phyloP scores from a whole-genome alignment of 371 early-diverging fungal species.

The Mucor piriformis region DNA sequence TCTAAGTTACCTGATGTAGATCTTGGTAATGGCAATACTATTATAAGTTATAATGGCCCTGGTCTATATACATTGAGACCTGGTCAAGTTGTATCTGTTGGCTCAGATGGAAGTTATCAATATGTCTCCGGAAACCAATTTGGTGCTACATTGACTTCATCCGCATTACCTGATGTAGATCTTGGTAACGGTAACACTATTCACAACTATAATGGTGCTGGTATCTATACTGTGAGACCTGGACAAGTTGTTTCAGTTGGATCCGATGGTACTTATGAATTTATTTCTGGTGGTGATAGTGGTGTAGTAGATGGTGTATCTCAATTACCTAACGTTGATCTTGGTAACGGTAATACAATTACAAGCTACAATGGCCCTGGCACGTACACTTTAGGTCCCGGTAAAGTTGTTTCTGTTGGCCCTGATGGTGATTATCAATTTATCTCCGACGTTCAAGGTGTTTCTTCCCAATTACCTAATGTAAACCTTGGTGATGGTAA shows the following conservation, averaged over 20 bases:
- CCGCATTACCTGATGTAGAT: not conserved
- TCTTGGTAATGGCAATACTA: not conserved
- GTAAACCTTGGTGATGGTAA: not conserved
- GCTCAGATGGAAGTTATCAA: not conserved
- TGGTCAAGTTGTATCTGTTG: not conserved
- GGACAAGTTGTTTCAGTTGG: not conserved
- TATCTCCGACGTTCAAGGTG: not conserved
- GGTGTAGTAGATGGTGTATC: not conserved
- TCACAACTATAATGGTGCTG: not conserved
- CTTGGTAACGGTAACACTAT: not conserved
- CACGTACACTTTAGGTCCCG: not conserved
- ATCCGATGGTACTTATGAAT: not conserved
- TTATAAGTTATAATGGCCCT: conserved; percentile 3
- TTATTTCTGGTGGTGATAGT: not conserved
- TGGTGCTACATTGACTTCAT: too few species aligned
- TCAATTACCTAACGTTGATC: not conserved
- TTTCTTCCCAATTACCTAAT: not conserved
- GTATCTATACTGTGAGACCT: conserved; percentile 5
- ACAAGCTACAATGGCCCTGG: conserved; percentile 9
- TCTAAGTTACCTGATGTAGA: not conserved
- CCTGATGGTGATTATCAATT: not conserved
- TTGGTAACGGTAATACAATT: not conserved
- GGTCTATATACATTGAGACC: not conserved
- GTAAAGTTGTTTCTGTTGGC: not conserved
- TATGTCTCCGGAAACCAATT: not conserved